These are phyloP conservation scores for Termitomyces sp. DNA, from an alignment of 768 basidiomycete species.

Conservation along the genomic window DNA sequence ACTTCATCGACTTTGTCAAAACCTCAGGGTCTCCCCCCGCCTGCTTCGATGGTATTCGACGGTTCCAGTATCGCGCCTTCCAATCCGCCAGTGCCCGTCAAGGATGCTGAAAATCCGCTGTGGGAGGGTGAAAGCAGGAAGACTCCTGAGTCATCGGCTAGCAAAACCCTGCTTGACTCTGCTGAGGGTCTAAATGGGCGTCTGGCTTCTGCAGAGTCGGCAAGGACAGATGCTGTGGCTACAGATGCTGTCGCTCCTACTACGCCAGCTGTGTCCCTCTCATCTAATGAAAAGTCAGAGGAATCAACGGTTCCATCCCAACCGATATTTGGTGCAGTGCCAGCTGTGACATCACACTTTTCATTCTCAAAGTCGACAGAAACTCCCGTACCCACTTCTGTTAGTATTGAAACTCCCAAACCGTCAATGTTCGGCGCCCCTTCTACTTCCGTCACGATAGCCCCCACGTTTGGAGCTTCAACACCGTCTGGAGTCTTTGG, in stretches of 20 bases:
- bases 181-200: neutral
- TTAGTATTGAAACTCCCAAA: neutral
- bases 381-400: neutral
- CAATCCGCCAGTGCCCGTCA: constrained; percentile 21
- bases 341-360: neutral
- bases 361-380: constrained; percentile 7
- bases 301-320: neutral
- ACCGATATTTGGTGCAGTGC: neutral
- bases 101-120: constrained; percentile 36
- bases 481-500: neutral
- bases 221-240: neutral
- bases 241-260: neutral
- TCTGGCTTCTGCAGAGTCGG: neutral
- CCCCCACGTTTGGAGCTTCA: neutral
- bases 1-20: constrained; percentile 43
- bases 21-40: constrained; percentile 23
- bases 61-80: constrained; percentile 4
- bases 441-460: constrained; percentile 9
- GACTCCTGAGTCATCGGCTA: constrained; percentile 3
- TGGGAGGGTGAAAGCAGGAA: constrained; percentile 35
- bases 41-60: constrained; percentile 21
- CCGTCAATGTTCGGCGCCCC: constrained; percentile 11
- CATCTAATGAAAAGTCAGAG: neutral
- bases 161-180: constrained; percentile 4
- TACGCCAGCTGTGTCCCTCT: neutral